Percentiles rank a stretch among this genome's conserved stretches.
phyloP scores from a whole-genome alignment of 768 basidiomycete genomes.

The Piloderma croceum region DNA sequence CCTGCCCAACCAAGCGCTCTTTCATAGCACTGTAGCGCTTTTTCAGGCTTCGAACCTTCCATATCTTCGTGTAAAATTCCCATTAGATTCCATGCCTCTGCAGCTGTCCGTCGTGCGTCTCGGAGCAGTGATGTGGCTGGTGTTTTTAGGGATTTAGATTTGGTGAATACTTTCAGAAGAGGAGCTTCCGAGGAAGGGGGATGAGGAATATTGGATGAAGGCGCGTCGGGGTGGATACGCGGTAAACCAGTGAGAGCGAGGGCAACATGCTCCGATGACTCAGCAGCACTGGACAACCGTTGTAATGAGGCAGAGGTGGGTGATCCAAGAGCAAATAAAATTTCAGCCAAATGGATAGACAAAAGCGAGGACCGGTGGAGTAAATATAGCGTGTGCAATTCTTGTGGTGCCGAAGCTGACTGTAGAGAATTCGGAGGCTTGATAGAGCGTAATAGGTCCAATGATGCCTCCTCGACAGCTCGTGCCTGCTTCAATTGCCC shows the following conservation, averaged over 20 bases:
- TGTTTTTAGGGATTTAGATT: slow-evolving; percentile 45
- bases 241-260: slow-evolving; percentile 44
- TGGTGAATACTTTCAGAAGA: slow-evolving; percentile 39
- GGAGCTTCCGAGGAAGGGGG: slow-evolving; percentile 34
- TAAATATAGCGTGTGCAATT: slow-evolving; percentile 59
- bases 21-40: slow-evolving; percentile 58
- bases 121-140: slow-evolving; percentile 56
- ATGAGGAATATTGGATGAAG: slow-evolving; percentile 29
- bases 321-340: slow-evolving; percentile 46
- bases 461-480: slow-evolving; percentile 48
- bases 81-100: slow-evolving; percentile 70
- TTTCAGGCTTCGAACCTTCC: slow-evolving; percentile 29
- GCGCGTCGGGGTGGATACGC: slow-evolving; percentile 27
- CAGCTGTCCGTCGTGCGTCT: slow-evolving; percentile 64
- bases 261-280: slow-evolving; percentile 63
- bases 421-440: slow-evolving; percentile 39
- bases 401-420: slow-evolving; percentile 47
- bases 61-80: slow-evolving; percentile 55
- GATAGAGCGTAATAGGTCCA: slow-evolving; percentile 51
- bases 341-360: slow-evolving; percentile 69
- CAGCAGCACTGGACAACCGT: slow-evolving; percentile 55
- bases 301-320: slow-evolving; percentile 44
- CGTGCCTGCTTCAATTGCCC: slow-evolving; percentile 52
- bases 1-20: slow-evolving; percentile 69
- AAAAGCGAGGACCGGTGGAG: slow-evolving; percentile 72